Evolutionary conservation across 2,329 filamentous ascomycete genomes (phyloP).

Genomic region (Colletotrichum siamense): DNA sequence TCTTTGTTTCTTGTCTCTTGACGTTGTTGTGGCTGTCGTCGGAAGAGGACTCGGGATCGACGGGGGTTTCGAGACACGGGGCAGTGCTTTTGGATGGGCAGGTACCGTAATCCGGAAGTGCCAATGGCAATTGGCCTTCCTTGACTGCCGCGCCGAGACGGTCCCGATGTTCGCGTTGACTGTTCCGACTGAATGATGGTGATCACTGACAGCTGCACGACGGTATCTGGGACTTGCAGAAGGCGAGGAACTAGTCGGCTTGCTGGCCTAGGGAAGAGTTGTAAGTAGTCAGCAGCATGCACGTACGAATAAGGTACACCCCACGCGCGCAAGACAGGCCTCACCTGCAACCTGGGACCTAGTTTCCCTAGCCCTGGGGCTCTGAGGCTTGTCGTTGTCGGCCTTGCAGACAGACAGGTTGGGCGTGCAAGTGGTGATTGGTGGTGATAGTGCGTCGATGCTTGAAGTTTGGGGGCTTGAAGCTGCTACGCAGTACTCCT

Average conservation of each 20-base stretch:
- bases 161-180: neutral
- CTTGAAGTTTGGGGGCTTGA: neutral
- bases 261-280: neutral
- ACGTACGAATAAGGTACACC: neutral
- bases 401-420: neutral
- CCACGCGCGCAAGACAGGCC: neutral
- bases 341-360: neutral
- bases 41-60: neutral
- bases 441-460: neutral
- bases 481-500: neutral
- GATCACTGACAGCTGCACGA: neutral
- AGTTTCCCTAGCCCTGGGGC: neutral
- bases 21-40: neutral
- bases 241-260: neutral
- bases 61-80: neutral
- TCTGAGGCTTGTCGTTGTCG: neutral
- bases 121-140: neutral
- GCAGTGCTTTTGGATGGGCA: neutral
- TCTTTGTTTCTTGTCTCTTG: constrained; percentile 11
- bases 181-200: neutral
- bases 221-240: neutral
- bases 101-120: neutral
- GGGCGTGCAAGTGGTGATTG: neutral
- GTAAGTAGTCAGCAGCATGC: neutral
- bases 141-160: neutral